Evolutionary conservation across 768 basidiomycete genomes (phyloP), one percentile per base, ranked within the genome.

Genomic region (Lentinula aciculospora): DNA sequence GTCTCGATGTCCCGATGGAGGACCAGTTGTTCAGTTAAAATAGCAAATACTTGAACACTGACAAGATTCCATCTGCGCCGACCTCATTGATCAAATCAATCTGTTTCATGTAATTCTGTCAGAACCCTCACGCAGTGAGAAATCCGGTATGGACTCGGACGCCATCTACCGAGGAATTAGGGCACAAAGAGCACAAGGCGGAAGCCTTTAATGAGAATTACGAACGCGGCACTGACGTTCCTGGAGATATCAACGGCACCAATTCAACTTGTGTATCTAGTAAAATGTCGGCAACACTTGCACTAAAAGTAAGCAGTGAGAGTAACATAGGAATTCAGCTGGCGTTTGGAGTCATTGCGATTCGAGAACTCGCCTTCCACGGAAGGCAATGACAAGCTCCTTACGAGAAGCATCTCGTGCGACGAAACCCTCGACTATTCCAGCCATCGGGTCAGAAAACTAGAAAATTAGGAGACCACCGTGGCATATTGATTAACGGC

Each of bases 21-120:
- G 10, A 63, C 60, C 1, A 79, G 63, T 59, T 81, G 74, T 7
- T 64, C 57, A 4, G 67, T 62, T 3, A 82, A 58, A 23, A 76
- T 66, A 10, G 68, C 57, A 6, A 75, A 64, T 27, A 81, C 71
- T 62, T 76, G 69, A 1, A 71, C 13, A 15, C 74, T 74, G 50
- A 82, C 69, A 2, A 79, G 76, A 56, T 81, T 72, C 81, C 81
- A 84, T 6, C 81, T 83, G 56, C 34, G 19, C n/a, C n/a, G n/a
- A n/a, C n/a, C n/a, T n/a, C 12, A 45, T 40, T 25, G 19, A 40
- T 39, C 15, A 42, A 17, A 21, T 25, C 21, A 27, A 42, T 19
- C 17, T 19, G 28, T 4, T 23, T 9, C 9, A 9, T 53, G 4
- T 36, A 7, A 4, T 15, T n/a, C 25, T 31, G 34, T 42, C 12